phyloP scores from a whole-genome alignment of 345 rosid genomes.

The Carallia brachiata region DNA sequence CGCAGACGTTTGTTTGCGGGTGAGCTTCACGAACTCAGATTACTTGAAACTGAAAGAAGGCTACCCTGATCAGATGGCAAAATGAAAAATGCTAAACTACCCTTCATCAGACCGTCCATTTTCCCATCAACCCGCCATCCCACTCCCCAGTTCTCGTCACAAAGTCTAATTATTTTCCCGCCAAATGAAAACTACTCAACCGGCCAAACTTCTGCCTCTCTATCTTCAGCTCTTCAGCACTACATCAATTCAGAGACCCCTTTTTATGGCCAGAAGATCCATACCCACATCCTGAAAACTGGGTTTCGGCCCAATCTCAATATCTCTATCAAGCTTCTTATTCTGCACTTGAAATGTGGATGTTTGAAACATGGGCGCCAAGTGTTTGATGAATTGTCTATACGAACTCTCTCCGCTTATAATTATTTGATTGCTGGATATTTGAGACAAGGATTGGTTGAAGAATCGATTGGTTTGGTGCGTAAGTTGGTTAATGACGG shows the following conservation, averaged over 20 bases:
- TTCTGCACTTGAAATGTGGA: slow-evolving; percentile 53
- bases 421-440: slow-evolving; percentile 36
- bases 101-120: too few relatives aligned
- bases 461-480: slow-evolving; percentile 42
- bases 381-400: slow-evolving; percentile 74
- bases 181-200: too few relatives aligned
- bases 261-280: slow-evolving; percentile 59
- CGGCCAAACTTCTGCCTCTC: neutral
- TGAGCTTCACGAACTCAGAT: too few relatives aligned
- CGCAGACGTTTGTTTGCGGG: too few relatives aligned
- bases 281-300: slow-evolving; percentile 56
- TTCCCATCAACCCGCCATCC: too few relatives aligned
- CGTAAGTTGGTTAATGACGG: slow-evolving; percentile 47
- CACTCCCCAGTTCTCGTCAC: too few relatives aligned
- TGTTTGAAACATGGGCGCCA: slow-evolving; percentile 56
- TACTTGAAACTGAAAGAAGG: too few relatives aligned
- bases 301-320: slow-evolving; percentile 57
- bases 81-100: too few relatives aligned
- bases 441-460: slow-evolving; percentile 42
- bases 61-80: too few relatives aligned
- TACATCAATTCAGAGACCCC: slow-evolving; percentile 64
- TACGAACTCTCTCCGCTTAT: slow-evolving; percentile 65
- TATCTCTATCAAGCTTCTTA: slow-evolving; percentile 64
- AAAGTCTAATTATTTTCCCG: too few relatives aligned
- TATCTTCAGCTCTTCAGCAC: slow-evolving; percentile 61